Base-by-base conservation (phyloP, 1,284 basidiomycete genomes). In the Singerocomus rubriflavus region DNA sequence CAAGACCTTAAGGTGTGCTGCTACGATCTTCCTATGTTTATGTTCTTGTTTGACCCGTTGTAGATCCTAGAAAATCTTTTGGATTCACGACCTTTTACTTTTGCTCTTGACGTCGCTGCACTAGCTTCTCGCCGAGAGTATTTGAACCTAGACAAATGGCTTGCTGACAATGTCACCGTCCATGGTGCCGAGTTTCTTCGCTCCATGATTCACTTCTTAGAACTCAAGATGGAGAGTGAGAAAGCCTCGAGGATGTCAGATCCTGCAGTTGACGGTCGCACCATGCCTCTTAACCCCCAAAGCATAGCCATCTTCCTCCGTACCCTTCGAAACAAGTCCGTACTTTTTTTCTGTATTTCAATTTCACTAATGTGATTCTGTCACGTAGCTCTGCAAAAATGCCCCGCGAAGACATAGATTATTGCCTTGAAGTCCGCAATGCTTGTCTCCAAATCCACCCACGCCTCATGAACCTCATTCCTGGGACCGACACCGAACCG, bases 141-240 rank as follows among this genome's bases (percentile, higher is more conserved):
- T 63, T 78, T 99, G 61, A 94, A 98, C 62, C 78, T 99, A 44
- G 95, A 98, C 71, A 93, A 96, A 69, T 99, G 95, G 95, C 78
- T 99, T 5, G 84, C 90, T 34, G 91, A 94, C 67, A 88, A 91
- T 60, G 88, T 97, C 36, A 75, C 82, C 13, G 72, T 76, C 39
- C 88, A 94, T 58, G 91, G 91, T 3, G 80, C 81, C 35, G 91
- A 93, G 55, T 98, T 98, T 63, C 78, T 98, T 39, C 85, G 89
- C 51, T 85, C 91, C 13, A 84, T 95, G 53, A 85, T 97, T 53
- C 79, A 84, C 31, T 97, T 97, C 71, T 73, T 97, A 53, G 88
- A 93, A 60, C 78, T 90, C 73, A 98, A 97, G 71, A 91, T 95
- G 79, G 86, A 90, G 50, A 88, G 85, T 57, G 94, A 97, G 71